Evolutionary conservation across 2,329 filamentous ascomycete genomes (phyloP).

Genomic region (Monosporascus cannonballus): DNA sequence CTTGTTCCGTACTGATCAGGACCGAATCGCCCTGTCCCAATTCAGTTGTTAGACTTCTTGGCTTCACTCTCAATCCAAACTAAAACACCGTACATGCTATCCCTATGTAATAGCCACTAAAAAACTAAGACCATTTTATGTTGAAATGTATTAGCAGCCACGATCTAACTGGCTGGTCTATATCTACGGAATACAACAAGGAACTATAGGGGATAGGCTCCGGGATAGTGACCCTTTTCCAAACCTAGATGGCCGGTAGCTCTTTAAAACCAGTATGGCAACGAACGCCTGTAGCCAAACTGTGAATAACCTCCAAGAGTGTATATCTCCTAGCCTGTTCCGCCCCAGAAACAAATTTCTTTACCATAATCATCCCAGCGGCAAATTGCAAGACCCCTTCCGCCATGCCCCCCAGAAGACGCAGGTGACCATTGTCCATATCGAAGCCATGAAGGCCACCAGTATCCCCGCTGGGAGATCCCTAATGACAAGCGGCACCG

Average conservation of each 20-base stretch:
- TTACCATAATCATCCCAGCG: not conserved
- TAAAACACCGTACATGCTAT: too few relatives aligned
- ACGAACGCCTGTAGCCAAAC: not conserved
- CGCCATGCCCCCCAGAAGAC: not conserved
- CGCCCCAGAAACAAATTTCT: not conserved
- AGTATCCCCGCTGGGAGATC: conserved; percentile 1
- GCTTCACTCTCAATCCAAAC: too few relatives aligned
- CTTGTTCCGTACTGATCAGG: too few relatives aligned
- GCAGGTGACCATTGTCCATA: not conserved
- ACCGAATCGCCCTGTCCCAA: too few relatives aligned
- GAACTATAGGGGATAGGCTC: too few relatives aligned
- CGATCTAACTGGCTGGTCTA: too few relatives aligned
- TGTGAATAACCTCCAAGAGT: not conserved
- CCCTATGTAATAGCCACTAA: too few relatives aligned
- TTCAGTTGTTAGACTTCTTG: too few relatives aligned
- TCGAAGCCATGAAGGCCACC: not conserved
- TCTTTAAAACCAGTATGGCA: not conserved
- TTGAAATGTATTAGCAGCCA: too few relatives aligned
- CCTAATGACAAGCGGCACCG: conserved; percentile 4
- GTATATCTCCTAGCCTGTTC: not conserved
- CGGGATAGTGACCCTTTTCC: not conserved
- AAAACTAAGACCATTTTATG: too few relatives aligned
- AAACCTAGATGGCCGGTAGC: not conserved
- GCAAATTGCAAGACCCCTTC: not conserved
- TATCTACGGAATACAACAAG: too few relatives aligned